These are phyloP conservation scores for Entophlyctis luteolus DNA, from an alignment of 192 early-diverging fungal species.

Conservation along the genomic window DNA sequence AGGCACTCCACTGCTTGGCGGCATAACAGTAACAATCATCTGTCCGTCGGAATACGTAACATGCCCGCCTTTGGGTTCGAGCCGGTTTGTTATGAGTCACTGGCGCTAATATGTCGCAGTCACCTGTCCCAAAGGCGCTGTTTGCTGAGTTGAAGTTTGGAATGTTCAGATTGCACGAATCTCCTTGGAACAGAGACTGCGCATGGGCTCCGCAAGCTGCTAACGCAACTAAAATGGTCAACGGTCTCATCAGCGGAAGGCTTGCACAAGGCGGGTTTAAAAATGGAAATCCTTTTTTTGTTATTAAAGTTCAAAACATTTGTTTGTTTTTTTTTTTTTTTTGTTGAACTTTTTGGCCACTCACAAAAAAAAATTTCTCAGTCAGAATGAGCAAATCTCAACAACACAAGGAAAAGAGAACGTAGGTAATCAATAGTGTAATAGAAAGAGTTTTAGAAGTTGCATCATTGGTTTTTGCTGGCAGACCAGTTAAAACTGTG, in stretches of 20 bases:
- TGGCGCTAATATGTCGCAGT: background rate
- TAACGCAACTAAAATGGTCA: background rate
- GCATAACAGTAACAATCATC: background rate
- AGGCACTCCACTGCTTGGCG: background rate
- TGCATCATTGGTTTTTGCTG: no score
- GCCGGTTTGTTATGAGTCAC: no score
- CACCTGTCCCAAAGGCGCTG: background rate
- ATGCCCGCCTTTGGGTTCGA: background rate
- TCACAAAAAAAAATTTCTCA: no score
- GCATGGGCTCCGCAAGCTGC: background rate
- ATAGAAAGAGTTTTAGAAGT: no score
- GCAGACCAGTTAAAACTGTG: background rate
- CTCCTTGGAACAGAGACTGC: background rate
- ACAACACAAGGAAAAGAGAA: no score
- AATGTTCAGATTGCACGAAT: background rate
- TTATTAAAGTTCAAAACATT: no score
- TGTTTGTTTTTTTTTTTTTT: no score
- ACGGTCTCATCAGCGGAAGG: background rate
- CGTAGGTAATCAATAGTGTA: no score
- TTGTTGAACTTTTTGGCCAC: no score
- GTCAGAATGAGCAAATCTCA: no score
- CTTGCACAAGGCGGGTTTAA: no score
- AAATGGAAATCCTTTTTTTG: no score
- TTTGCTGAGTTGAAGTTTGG: background rate
- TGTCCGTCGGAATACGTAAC: background rate